These are phyloP conservation scores for Bothriochloa decipiens DNA, from an alignment of 176 grass and related monocot genomes.

Conservation along the genomic window DNA sequence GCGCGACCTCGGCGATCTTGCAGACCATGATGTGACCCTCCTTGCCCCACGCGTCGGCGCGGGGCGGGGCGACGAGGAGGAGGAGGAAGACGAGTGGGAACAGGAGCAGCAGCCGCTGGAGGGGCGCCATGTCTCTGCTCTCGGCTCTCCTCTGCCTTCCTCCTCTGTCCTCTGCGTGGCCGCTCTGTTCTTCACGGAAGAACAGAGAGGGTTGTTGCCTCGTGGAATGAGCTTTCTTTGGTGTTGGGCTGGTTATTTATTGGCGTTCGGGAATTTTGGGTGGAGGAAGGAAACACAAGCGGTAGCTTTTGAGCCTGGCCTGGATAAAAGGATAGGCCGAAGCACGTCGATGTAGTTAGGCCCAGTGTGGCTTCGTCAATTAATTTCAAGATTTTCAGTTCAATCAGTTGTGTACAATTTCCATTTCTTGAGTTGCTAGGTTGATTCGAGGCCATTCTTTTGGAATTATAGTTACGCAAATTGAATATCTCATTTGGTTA, in stretches of 20 bases:
- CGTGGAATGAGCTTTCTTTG: neutral
- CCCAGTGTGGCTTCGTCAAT: neutral
- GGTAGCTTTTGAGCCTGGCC: neutral
- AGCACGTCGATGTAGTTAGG: neutral
- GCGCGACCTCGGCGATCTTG: constrained; percentile 81
- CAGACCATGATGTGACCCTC: constrained; percentile 94
- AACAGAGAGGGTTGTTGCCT: neutral
- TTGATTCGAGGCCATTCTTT: no score
- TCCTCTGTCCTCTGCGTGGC: neutral
- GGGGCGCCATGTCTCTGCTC: constrained; percentile 3
- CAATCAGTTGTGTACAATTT: no score
- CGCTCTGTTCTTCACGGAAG: neutral
- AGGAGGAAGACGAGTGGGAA: constrained; percentile 39
- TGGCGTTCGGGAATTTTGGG: neutral
- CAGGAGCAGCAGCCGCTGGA: constrained; percentile 20
- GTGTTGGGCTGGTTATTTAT: constrained; percentile 31
- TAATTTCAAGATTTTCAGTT: no score
- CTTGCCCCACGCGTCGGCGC: constrained; percentile 76
- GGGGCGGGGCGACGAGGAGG: constrained; percentile 34
- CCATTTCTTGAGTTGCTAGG: no score
- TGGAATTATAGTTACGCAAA: no score
- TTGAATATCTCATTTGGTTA: no score
- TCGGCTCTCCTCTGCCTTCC: neutral
- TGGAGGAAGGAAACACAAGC: neutral
- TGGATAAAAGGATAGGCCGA: neutral